phyloP scores from a whole-genome alignment of 441 rosid species.

The Syzygium malaccense region DNA sequence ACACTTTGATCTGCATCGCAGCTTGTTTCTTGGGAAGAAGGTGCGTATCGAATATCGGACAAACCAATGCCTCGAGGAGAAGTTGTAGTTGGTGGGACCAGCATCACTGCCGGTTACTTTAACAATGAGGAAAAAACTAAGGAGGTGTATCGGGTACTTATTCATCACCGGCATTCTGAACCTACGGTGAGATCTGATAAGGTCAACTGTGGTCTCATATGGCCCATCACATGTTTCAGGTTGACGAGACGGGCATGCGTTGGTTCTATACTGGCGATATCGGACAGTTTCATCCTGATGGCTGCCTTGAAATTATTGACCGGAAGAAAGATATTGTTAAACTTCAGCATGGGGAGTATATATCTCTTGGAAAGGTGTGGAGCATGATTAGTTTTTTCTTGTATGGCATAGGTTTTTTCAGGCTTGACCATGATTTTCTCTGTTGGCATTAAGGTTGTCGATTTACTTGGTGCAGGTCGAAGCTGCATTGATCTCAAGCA shows the following conservation, averaged over 20 bases:
- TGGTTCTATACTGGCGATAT: conserved; percentile 94
- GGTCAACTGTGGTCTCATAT: not conserved
- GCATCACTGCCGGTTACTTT: conserved; percentile 78
- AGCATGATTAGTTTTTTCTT: not conserved
- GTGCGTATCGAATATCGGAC: conserved; percentile 66
- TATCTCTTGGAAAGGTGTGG: conserved; percentile 87
- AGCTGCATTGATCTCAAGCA: conserved; percentile 52
- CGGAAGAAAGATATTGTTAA: conserved; percentile 95
- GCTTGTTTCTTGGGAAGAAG: conserved; percentile 96
- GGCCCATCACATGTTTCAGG: conserved; percentile 31
- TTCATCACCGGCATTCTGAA: not conserved
- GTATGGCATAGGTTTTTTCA: not conserved
- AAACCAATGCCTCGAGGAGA: conserved; percentile 93
- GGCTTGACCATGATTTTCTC: not conserved
- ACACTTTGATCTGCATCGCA: conserved; percentile 15
- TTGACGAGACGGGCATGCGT: conserved; percentile 72
- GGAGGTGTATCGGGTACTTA: conserved; percentile 75
- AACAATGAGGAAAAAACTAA: conserved; percentile 68
- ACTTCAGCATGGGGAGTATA: conserved; percentile 94
- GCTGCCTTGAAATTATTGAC: conserved; percentile 91
- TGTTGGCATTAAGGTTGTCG: not conserved
- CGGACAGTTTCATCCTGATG: conserved; percentile 79
- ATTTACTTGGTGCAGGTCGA: conserved; percentile 59
- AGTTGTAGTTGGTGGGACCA: conserved; percentile 75
- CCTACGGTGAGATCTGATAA: not conserved